Evolutionary conservation across 2,329 filamentous ascomycete species (phyloP).

Genomic region (Fusarium chaquense): DNA sequence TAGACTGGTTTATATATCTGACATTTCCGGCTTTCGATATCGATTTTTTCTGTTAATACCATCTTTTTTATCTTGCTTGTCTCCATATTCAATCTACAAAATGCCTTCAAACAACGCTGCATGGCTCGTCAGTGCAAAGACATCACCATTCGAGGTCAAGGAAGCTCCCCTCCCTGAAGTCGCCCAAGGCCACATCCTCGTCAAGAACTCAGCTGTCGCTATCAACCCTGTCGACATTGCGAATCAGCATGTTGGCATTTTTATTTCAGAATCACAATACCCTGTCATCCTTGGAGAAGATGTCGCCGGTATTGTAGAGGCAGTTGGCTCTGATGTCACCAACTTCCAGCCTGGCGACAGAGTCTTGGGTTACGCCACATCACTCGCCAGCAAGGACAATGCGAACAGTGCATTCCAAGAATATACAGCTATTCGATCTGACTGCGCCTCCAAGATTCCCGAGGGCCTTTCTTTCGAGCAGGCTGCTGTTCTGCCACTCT

Average conservation of each 20-base stretch:
- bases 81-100: neutral
- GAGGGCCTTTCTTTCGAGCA: slow-evolving; percentile 33
- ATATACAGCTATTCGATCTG: slow-evolving; percentile 26
- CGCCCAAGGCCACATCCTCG: slow-evolving; percentile 35
- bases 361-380: slow-evolving; percentile 46
- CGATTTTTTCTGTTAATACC: neutral
- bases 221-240: slow-evolving; percentile 50
- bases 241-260: slow-evolving; percentile 39
- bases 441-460: slow-evolving; percentile 38
- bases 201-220: slow-evolving; percentile 49
- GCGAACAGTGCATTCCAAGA: slow-evolving; percentile 35
- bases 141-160: slow-evolving; percentile 32
- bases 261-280: slow-evolving; percentile 16
- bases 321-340: slow-evolving; percentile 45
- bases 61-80: neutral
- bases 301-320: slow-evolving; percentile 51
- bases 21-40: neutral
- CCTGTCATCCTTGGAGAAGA: slow-evolving; percentile 48
- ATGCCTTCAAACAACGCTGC: slow-evolving; percentile 33
- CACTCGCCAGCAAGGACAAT: slow-evolving; percentile 49
- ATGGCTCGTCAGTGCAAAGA: slow-evolving; percentile 22
- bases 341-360: slow-evolving; percentile 41
- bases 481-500: slow-evolving; percentile 41
- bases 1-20: neutral
- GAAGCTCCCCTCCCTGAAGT: slow-evolving; percentile 24